Conservation (phyloP, 2,329 filamentous ascomycete species). For the Arthrobotrys sphaeroides region DNA sequence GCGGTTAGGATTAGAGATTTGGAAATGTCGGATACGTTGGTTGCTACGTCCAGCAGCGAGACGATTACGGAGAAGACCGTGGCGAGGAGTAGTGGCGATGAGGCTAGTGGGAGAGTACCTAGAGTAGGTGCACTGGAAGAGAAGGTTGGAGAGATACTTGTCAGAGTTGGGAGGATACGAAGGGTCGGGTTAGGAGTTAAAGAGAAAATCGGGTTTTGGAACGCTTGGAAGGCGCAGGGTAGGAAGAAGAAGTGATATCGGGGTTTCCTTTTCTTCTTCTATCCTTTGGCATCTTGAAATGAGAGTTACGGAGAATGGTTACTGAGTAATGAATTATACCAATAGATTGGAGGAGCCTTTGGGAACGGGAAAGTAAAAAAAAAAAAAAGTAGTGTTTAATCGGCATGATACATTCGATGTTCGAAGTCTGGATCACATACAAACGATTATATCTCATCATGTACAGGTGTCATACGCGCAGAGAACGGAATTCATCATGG, state of each 20-base stretch:
- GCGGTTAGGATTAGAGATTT: conserved; percentile 67
- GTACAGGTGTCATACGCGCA: neutral
- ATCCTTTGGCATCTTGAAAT: no score
- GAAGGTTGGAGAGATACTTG: conserved; percentile 82
- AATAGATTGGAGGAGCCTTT: conserved; percentile 6
- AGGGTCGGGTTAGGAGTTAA: conserved; percentile 82
- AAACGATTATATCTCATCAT: neutral
- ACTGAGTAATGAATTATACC: conserved; percentile 13
- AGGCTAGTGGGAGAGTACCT: conserved; percentile 16
- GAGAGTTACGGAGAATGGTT: neutral
- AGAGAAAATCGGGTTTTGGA: conserved; percentile 84
- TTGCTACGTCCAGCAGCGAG: conserved; percentile 56
- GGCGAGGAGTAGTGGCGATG: conserved; percentile 4
- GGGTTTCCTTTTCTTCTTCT: neutral
- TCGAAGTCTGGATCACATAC: neutral
- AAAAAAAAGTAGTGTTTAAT: conserved; percentile 13
- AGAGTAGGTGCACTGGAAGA: conserved; percentile 70
- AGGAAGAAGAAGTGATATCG: conserved; percentile 60
- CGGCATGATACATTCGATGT: neutral
- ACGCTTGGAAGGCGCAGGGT: conserved; percentile 68
- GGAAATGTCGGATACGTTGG: conserved; percentile 53
- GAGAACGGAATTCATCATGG: neutral
- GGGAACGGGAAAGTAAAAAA: no score
- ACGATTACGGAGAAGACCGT: conserved; percentile 55
- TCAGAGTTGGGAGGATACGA: conserved; percentile 86